These are phyloP conservation scores for Cenchrus fungigraminus DNA, from an alignment of 176 grass and related monocot species.

Conservation along the genomic window DNA sequence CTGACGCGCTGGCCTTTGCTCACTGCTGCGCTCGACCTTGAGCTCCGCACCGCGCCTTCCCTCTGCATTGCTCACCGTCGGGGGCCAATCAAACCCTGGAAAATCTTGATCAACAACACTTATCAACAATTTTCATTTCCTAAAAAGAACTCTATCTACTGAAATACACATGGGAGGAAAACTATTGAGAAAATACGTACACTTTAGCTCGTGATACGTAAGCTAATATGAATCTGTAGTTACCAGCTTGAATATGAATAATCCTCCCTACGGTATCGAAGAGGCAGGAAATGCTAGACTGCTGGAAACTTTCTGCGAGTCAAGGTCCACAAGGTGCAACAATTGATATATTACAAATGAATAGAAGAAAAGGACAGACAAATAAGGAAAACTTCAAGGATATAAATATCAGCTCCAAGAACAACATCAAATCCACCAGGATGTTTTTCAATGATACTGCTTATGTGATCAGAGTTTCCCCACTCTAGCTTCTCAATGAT, in stretches of 20 bases:
- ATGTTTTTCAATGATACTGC: constrained; percentile 65
- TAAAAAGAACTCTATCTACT: background rate
- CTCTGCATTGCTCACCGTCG: no score
- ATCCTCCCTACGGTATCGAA: constrained; percentile 80
- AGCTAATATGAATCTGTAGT: constrained; percentile 90
- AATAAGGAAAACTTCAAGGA: constrained; percentile 54
- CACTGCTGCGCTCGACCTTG: no score
- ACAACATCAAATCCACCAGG: constrained; percentile 88
- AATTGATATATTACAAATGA: constrained; percentile 22
- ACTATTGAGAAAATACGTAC: constrained; percentile 68
- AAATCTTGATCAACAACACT: background rate
- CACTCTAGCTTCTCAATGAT: constrained; percentile 79
- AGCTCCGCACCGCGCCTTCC: no score
- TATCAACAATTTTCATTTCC: background rate
- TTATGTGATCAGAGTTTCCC: constrained; percentile 75
- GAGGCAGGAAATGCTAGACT: constrained; percentile 83
- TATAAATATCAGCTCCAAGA: constrained; percentile 99
- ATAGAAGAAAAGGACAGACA: constrained; percentile 8
- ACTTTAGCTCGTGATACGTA: constrained; percentile 89
- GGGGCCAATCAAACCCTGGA: background rate
- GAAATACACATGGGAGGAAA: background rate
- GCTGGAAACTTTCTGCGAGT: constrained; percentile 92
- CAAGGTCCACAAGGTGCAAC: constrained; percentile 55
- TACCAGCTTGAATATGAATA: constrained; percentile 53
- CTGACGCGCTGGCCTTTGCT: no score